Percentiles rank a stretch among this genome's conserved stretches.
These are phyloP conservation scores for Macadamia tetraphylla DNA, from an alignment of 164 flowering plant genomes.

Conservation along the genomic window DNA sequence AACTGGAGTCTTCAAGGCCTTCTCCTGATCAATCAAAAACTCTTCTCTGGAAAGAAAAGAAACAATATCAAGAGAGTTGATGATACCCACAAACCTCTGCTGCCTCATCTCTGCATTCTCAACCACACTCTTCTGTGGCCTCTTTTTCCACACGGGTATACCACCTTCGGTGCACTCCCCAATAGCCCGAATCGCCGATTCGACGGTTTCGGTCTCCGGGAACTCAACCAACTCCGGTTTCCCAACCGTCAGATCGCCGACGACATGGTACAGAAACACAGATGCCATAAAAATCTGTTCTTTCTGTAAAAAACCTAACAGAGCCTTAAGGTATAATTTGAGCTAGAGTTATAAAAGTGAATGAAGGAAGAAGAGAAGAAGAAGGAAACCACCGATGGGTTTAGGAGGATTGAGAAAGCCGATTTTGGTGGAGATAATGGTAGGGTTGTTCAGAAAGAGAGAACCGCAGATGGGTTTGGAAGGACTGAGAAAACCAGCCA, in stretches of 20 bases:
- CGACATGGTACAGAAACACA: conserved; percentile 84
- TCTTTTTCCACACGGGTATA: conserved; percentile 82
- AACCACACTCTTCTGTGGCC: conserved; percentile 29
- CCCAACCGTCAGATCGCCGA: conserved; percentile 96
- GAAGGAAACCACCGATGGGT: conserved; percentile 53
- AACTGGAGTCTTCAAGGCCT: conserved; percentile 79
- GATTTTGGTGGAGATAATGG: not conserved
- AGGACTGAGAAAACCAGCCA: conserved; percentile 14
- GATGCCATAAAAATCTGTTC: conserved; percentile 54
- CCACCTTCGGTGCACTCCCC: conserved; percentile 85
- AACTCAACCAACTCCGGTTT: conserved; percentile 89
- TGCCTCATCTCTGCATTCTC: conserved; percentile 69
- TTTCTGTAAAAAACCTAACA: not conserved
- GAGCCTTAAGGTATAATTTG: not conserved
- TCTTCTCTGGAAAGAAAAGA: conserved; percentile 61
- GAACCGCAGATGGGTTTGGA: conserved; percentile 3
- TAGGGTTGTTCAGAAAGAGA: conserved; percentile 8
- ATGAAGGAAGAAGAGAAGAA: conserved; percentile 63
- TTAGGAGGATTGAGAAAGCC: conserved; percentile 19
- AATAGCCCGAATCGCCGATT: conserved; percentile 72
- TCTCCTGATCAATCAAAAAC: conserved; percentile 69
- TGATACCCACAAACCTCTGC: conserved; percentile 85
- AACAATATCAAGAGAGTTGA: conserved; percentile 78
- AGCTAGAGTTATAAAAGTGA: conserved; percentile 37
- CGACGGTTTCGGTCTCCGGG: conserved; percentile 69